A percentile compares a stretch with the other conserved stretches of the same genome.
These are phyloP conservation scores for Pholiota molesta DNA, from an alignment of 768 basidiomycete species.

Conservation along the genomic window DNA sequence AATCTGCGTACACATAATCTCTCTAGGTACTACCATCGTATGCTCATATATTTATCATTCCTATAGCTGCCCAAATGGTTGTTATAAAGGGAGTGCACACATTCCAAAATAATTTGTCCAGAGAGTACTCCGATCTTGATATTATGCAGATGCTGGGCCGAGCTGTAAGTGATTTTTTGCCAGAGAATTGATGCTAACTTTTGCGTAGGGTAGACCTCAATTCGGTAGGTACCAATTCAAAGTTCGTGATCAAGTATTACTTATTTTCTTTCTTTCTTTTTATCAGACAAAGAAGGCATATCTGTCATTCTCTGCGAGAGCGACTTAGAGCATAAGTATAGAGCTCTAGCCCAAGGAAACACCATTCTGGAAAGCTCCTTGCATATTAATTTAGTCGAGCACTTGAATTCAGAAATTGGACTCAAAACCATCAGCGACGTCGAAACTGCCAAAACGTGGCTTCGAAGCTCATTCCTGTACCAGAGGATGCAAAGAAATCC, in stretches of 20 bases:
- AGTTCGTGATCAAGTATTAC: not conserved
- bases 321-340: conserved; percentile 73
- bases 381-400: conserved; percentile 83
- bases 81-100: conserved; percentile 89
- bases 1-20: conserved; percentile 73
- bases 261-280: not conserved
- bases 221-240: conserved; percentile 57
- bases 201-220: conserved; percentile 79
- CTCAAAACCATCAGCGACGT: conserved; percentile 79
- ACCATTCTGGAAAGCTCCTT: conserved; percentile 86
- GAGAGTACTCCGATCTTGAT: conserved; percentile 91
- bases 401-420: conserved; percentile 93
- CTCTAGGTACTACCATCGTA: conserved; percentile 1
- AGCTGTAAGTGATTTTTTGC: conserved; percentile 54
- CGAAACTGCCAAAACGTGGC: conserved; percentile 78
- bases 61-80: conserved; percentile 86
- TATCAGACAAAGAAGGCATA: conserved; percentile 76
- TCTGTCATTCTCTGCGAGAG: conserved; percentile 84
- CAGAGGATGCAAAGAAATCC: conserved; percentile 88
- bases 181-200: not conserved
- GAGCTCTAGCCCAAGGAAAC: conserved; percentile 64
- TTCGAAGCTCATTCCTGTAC: conserved; percentile 83
- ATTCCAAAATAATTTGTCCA: conserved; percentile 68
- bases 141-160: conserved; percentile 97
- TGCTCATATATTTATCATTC: not conserved